Evolutionary conservation across 768 basidiomycete genomes (phyloP).

Genomic region (Phylloporus scabripes): DNA sequence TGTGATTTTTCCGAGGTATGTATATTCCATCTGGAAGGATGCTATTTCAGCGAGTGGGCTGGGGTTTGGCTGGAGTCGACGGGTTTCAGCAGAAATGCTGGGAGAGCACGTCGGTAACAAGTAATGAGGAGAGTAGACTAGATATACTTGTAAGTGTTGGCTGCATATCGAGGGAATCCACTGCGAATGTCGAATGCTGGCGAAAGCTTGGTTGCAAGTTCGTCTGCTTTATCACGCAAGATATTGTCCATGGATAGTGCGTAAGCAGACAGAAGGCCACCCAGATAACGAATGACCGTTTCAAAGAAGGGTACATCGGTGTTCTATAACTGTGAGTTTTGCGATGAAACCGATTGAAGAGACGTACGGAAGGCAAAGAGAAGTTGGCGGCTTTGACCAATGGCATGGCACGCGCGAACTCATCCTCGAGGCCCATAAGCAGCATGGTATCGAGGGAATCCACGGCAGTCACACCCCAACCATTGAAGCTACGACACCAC

Average conservation of each 20-base stretch:
- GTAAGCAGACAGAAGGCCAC: constrained; percentile 80
- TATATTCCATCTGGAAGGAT: constrained; percentile 78
- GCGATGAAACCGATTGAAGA: background rate
- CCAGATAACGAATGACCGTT: constrained; percentile 86
- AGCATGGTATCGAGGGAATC: constrained; percentile 86
- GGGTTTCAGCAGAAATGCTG: constrained; percentile 1
- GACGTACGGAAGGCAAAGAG: constrained; percentile 37
- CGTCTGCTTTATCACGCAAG: constrained; percentile 66
- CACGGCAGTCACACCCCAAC: constrained; percentile 72
- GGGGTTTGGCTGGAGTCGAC: constrained; percentile 27
- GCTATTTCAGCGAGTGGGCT: constrained; percentile 73
- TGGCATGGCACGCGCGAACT: constrained; percentile 61
- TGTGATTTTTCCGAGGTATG: constrained; percentile 75
- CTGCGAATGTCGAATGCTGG: constrained; percentile 65
- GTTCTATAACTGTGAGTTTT: constrained; percentile 16
- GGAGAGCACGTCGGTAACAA: background rate
- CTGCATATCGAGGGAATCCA: constrained; percentile 65
- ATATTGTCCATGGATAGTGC: constrained; percentile 62
- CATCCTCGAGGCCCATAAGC: constrained; percentile 68
- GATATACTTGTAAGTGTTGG: constrained; percentile 59
- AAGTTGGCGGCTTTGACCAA: constrained; percentile 49
- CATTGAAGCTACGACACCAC: constrained; percentile 57
- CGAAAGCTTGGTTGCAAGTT: constrained; percentile 68
- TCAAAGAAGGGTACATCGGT: constrained; percentile 61
- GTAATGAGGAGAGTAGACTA: background rate